Evolutionary conservation across 768 basidiomycete species (phyloP), one percentile per base, ranked within the genome.

Genomic region (Boletus insuetus): DNA sequence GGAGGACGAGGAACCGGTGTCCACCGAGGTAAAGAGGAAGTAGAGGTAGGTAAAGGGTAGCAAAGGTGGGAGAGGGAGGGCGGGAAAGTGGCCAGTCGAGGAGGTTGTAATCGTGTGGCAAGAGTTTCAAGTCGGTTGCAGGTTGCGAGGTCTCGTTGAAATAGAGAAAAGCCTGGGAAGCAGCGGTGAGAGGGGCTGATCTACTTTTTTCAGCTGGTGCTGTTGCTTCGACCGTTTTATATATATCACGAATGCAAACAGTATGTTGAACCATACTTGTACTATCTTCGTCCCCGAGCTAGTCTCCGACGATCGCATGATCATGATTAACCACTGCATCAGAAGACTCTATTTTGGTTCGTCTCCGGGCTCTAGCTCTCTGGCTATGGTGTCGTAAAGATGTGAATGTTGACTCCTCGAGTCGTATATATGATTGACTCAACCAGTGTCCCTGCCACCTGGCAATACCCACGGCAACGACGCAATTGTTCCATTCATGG

Each of bases 1-100:
- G 88, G 89, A 86, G 46, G 88, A 90, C 62, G 88, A 89, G 58
- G 86, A 86, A 46, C 64, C 46, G 45, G 60, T 58, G 50, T 60
- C 59, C 55, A 48, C 45, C 19, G 63, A 60, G 46, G 40, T 39
- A 16, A 67, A 60, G 59, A 55, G 49, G 19, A 58, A 60, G 69
- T 71, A 72, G 49, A 46, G 35, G 3, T 26, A 24, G 41, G 42
- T n/a, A 29, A 34, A 12, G n/a, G 24, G 17, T 31, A 34, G n/a
- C 17, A 31, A 31, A 7, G 24, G 20, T 39, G 16, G 13, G 6
- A 45, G 37, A 41, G 22, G 29, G 51, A 40, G 35, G 35, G 52
- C 2, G 32, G 3, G 13, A 41, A 29, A 29, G 29, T 0, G 29
- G 29, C 29, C 29, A 29, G 29, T 29, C 29, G 29, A 29, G 8